Base-by-base conservation (phyloP, 2,329 filamentous ascomycete species). In the Chrysosporium queenslandicum region DNA sequence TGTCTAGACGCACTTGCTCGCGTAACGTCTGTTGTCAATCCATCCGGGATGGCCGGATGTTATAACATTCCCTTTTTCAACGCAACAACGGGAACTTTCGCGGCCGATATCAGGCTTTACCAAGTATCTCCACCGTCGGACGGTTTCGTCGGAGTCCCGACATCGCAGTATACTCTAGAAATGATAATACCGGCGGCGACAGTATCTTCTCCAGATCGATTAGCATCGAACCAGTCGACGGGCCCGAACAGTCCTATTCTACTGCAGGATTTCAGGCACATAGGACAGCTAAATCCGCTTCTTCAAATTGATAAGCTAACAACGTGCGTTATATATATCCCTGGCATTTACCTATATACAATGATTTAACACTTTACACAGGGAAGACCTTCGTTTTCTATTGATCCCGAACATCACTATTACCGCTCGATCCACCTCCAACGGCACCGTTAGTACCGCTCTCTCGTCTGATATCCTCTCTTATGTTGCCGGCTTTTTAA, bases 21-120 rank as follows among this genome's bases (percentile, higher is more conserved):
- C 23, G 73, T 88, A 46, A 71, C 73, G 12, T 70, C 68, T 9
- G 71, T 75, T 55, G 78, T 78, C 21, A 91, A 90, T 59, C 85
- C 85, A 4, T 84, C 85, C 8, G 87, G 87, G 47, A 79, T 87
- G 45, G 84, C 83, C 54, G 79, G 87, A 45, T 94, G 87, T 76
- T 92, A 91, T 72, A 94, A 92, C 65, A 68, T 94, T 21, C 82
- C 83, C 0, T 80, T 79, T 36, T 76, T 88, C 53, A 78, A 91
- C 69, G 62, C 59, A 30, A 67, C 68, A 3, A 82, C 78, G 0
- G 86, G 86, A 27, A 72, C 81, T 14, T 92, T 92, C 64, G 79
- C 86, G 67, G 86, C 86, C 27, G 87, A 92, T 64, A 68, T 92
- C 47, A 77, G 86, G 50, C 72, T 92, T 55, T 92, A 82, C 70